These are phyloP conservation scores for Podaxis rugospora DNA, from an alignment of 768 basidiomycete species.

Conservation along the genomic window DNA sequence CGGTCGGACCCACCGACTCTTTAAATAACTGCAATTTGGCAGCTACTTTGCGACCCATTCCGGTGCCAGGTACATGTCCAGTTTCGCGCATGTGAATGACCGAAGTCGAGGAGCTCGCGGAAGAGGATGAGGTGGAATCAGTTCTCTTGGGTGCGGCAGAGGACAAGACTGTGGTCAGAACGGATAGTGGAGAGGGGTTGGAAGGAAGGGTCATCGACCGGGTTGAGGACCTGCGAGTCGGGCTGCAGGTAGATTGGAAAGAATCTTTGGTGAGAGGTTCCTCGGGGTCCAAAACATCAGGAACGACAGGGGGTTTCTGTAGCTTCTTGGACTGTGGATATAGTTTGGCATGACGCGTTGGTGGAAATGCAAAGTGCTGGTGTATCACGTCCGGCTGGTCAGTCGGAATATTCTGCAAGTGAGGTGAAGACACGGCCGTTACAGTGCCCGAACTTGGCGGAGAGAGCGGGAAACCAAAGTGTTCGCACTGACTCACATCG, in stretches of 20 bases:
- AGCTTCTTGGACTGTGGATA: background rate
- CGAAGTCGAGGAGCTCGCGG: conserved; percentile 21
- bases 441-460: conserved; percentile 40
- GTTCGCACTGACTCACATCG: conserved; percentile 21
- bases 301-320: conserved; percentile 11
- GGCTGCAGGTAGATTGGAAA: conserved; percentile 17
- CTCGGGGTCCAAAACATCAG: conserved; percentile 5
- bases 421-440: conserved; percentile 36
- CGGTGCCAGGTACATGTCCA: conserved; percentile 29
- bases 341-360: background rate
- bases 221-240: conserved; percentile 25
- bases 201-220: conserved; percentile 36
- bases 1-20: conserved; percentile 49
- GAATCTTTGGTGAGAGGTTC: conserved; percentile 1
- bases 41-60: conserved; percentile 79
- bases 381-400: conserved; percentile 23
- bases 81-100: conserved; percentile 26
- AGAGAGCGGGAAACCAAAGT: conserved; percentile 41
- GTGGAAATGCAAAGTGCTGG: conserved; percentile 3
- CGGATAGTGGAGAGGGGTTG: conserved; percentile 23
- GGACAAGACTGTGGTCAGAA: conserved; percentile 29
- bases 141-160: conserved; percentile 26
- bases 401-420: conserved; percentile 20
- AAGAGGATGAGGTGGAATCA: conserved; percentile 31
- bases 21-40: conserved; percentile 80